Evolutionary conservation across 2,329 filamentous ascomycete genomes (phyloP).

Genomic region (Byssothecium circinans): DNA sequence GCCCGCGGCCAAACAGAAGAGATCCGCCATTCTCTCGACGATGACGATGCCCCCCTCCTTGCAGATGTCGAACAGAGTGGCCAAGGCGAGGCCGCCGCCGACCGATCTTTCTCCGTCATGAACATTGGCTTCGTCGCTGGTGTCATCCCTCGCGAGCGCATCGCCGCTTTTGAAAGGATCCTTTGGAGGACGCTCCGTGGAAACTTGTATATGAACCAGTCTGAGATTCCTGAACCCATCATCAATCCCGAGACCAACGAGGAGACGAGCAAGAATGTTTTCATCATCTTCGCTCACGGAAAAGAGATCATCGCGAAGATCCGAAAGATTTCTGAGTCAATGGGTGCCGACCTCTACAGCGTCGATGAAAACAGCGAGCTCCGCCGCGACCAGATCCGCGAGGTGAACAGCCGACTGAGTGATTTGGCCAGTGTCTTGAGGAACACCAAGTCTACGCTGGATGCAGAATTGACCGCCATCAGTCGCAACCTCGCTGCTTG

Average conservation of each 20-base stretch:
- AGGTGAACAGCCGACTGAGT: constrained; percentile 89
- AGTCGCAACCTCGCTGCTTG: constrained; percentile 89
- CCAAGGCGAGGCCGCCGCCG: constrained; percentile 65
- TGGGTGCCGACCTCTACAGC: constrained; percentile 92
- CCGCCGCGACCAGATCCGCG: constrained; percentile 91
- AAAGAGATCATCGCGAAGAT: constrained; percentile 99
- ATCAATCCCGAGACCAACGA: constrained; percentile 92
- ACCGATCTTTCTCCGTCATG: constrained; percentile 92
- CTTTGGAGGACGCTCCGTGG: constrained; percentile 95
- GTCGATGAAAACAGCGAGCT: constrained; percentile 98
- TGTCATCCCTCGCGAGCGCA: constrained; percentile 89
- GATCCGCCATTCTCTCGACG: constrained; percentile 82
- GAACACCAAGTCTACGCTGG: constrained; percentile 92
- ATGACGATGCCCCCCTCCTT: constrained; percentile 90
- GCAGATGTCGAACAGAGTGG: constrained; percentile 88
- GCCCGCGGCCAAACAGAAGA: constrained; percentile 96
- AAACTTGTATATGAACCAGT: constrained; percentile 99
- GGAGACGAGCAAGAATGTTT: constrained; percentile 93
- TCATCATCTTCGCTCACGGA: constrained; percentile 98
- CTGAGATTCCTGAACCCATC: constrained; percentile 92
- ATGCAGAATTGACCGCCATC: constrained; percentile 91
- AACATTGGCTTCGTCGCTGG: constrained; percentile 98
- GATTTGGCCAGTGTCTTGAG: constrained; percentile 90
- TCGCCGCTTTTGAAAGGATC: constrained; percentile 94
- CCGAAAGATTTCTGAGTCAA: constrained; percentile 96